Evolutionary conservation across 495 filamentous ascomycete genomes (phyloP), one percentile per base, ranked within the genome.

Genomic region (Penicillium dipodomyicola): DNA sequence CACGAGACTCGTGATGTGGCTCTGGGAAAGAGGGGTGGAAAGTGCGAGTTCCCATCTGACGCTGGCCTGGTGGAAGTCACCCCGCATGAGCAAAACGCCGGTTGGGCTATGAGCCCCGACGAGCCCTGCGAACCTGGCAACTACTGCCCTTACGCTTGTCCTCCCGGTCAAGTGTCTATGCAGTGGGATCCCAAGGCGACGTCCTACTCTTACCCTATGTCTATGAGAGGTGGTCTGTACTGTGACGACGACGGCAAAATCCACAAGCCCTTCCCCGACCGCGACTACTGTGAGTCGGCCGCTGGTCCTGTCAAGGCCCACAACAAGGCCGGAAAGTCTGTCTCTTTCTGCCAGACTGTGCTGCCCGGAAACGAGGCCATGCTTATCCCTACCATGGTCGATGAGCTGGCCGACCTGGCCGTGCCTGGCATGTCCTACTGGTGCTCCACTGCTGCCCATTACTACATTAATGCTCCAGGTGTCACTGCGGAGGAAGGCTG

Each of bases 311-410:
- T 93, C 29, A 70, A 73, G 42, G 83, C 77, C 33, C 76, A 82
- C 47, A 92, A 91, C 70, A 86, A 84, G 63, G 79, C 78, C 47
- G 76, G 80, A 23, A 73, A 78, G 47, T 54, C 77, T 17, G 84
- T 92, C 15, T 80, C 89, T 4, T 88, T 92, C 69, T 94, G 90
- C 65, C 90, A 94, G 66, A 94, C 89, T 3, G 88, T 91, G 37
- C 70, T 92, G 50, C 90, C 89, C 12, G 90, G 90, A n/a, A 89
- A 91, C 66, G 90, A 94, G 73, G 86, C 87, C 52, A 94, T 94
- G 90, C 74, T 92, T 59, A 94, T 92, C 66, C 88, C 89, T 12
- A 92, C 87, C 29, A 66, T 84, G 61, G 84, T 92, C 33, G 58
- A 75, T 30, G 64, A 68, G 19, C 58, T 72, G 14, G 71, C 74